Base-by-base conservation (phyloP, 202 grass and related monocot genomes). In the Thinopyrum obtusiflorum region DNA sequence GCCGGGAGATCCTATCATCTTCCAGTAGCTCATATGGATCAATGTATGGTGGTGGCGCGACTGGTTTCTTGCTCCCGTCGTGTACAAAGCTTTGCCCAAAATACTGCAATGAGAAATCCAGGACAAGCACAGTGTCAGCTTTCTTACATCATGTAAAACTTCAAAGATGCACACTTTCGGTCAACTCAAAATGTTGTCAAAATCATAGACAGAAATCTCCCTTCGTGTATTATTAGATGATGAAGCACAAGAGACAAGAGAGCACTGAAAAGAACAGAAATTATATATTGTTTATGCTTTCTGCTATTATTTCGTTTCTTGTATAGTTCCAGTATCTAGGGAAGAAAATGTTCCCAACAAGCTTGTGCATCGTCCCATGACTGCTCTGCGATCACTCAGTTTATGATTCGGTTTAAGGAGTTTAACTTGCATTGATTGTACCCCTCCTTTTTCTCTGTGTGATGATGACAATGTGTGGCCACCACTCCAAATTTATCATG, bases 71-170 rank as follows among this genome's bases (percentile, higher is more conserved):
- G 88, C 77, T 96, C 59, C 77, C 93, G 62, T 96, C 90, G 17
- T 96, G 96, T 44, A 98, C 83, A 63, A 98, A 98, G 64, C 85
- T 94, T 17, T 88, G 88, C 12, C 95, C 95, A 55, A 95, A 89
- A 61, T 89, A 93, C 95, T 98, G 90, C 81, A 89, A 75, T 36
- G 5, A 81, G 73, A 74, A 90, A 69, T 25, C 1, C 14, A 79
- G 44, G 20, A 53, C 29, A 44, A 61, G 17, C 36, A 29, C 18
- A 73, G 25, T 61, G 55, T 63, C 55, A 83, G 21, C 32, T 63
- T 79, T 11, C 35, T 39, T 29, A 11, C 27, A 76, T 33, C 27
- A 76, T 57, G 9, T 76, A 76, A 18, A 76, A 32, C 68, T 57
- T 5, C 29, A 11, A 39, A 74, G 14, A 37, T 3, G 2, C 2